Evolutionary conservation across 208 protist genomes (phyloP), one percentile per base, ranked within the genome.

Genomic region (Acanthamoeba lenticulata): DNA sequence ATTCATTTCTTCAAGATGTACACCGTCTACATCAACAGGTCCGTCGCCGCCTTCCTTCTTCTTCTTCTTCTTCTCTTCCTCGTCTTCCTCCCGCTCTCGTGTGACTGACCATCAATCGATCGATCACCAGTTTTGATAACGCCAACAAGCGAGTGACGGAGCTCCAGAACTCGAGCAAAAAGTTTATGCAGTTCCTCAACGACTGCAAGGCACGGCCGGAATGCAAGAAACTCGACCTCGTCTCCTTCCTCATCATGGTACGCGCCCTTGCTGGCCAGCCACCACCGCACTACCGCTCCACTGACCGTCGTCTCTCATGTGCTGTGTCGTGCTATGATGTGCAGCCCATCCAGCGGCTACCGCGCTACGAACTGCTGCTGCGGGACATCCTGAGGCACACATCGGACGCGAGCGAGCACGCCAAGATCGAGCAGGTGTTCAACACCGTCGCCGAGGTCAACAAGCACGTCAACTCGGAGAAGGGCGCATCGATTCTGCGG

Each of bases 1-100:
- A 55, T 92, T 77, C 88, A 47, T n/a, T 92, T 92, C 62, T 92
- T 92, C 40, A 92, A 92, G 88, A 92, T 92, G 88, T 92, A 92
- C 24, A 92, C 49, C 0, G 88, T 67, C 24, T 92, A 92, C 88
- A 74, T 92, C 57, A 92, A 92, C 62, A 79, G 69, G 69, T 79
- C 40, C 38, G 21, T 69, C 9, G 15, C 45, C 15, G 45, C 45
- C 15, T 52, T 5, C 45, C 5, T 52, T 15, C 45, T 5, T 15
- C 9, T 52, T 15, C 15, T 5, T 52, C 9, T 15, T 52, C 45
- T 15, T 52, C 45, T 52, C 47, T 69, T 29, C 6, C 19, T 29
- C 29, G 13, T 69, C 6, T 11, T 69, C 29, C 6, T 69, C 29
- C 29, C 6, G 6, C 27, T 69, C 19, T 69, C 29, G 60, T 36